Evolutionary conservation across 805 yeast species (phyloP).

Genomic region (Metschnikowia chrysomelidarum): DNA sequence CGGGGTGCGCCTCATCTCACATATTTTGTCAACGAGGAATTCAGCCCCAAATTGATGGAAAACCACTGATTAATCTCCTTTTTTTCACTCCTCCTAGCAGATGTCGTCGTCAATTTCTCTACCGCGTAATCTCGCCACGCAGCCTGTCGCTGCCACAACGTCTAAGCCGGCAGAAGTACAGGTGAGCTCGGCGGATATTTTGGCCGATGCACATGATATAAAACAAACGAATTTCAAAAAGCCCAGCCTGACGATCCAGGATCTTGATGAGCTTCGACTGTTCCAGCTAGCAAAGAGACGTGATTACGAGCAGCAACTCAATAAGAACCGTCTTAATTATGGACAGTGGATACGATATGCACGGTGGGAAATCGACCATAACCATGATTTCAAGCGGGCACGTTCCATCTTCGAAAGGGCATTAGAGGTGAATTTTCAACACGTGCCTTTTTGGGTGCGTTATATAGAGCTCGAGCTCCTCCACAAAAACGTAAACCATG

Average conservation of each 20-base stretch:
- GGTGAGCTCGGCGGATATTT: slow-evolving; percentile 61
- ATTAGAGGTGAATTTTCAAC: slow-evolving; percentile 66
- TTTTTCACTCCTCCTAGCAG: neutral
- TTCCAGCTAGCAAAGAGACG: slow-evolving; percentile 72
- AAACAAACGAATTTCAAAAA: slow-evolving; percentile 36
- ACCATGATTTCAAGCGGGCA: slow-evolving; percentile 74
- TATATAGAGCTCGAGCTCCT: slow-evolving; percentile 79
- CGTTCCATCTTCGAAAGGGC: slow-evolving; percentile 89
- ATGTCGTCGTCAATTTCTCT: slow-evolving; percentile 12
- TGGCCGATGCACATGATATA: slow-evolving; percentile 58
- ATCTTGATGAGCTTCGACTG: slow-evolving; percentile 77
- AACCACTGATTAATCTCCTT: neutral
- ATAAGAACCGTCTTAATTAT: slow-evolving; percentile 75
- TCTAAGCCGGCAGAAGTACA: slow-evolving; percentile 45
- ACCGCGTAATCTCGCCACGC: slow-evolving; percentile 15
- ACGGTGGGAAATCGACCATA: slow-evolving; percentile 72
- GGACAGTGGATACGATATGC: slow-evolving; percentile 95
- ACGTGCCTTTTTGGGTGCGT: slow-evolving; percentile 82
- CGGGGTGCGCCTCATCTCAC: too few relatives aligned
- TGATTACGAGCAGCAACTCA: slow-evolving; percentile 83
- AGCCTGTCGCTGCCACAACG: neutral
- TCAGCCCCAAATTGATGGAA: too few relatives aligned
- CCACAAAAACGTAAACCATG: slow-evolving; percentile 76
- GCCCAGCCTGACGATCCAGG: slow-evolving; percentile 54
- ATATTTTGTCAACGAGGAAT: too few relatives aligned